A percentile compares a stretch with the other conserved stretches of the same genome.
Evolutionary conservation across 805 yeast genomes (phyloP).

Genomic region (Saccharomycopsis sp.): DNA sequence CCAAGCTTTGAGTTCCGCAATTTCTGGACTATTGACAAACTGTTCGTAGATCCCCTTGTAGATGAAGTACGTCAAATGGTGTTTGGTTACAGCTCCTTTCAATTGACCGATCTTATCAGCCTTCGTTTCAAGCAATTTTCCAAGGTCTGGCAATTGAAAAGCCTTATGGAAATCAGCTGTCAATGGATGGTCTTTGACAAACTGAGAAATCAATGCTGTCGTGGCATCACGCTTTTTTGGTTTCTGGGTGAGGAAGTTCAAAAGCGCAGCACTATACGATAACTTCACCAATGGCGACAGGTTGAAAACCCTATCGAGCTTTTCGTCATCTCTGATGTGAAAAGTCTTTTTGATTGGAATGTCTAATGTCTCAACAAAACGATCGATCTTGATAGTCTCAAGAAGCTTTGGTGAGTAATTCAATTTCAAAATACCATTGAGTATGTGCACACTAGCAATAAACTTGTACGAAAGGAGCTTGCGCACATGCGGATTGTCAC

Average conservation of each 20-base stretch:
- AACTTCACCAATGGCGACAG: conserved; percentile 6
- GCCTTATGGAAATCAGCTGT: conserved; percentile 6
- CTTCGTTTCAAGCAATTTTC: neutral
- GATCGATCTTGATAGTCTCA: neutral
- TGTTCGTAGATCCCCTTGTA: conserved; percentile 13
- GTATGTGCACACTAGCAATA: conserved; percentile 9
- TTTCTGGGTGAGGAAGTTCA: conserved; percentile 6
- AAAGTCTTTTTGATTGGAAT: conserved; percentile 9
- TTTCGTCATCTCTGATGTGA: neutral
- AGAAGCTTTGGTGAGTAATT: neutral
- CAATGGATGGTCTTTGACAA: conserved; percentile 5
- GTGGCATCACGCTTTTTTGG: conserved; percentile 6
- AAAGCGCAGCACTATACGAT: conserved; percentile 11
- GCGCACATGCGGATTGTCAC: neutral
- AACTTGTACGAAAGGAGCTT: conserved; percentile 1
- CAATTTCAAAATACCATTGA: conserved; percentile 14
- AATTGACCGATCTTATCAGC: neutral
- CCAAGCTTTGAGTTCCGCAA: neutral
- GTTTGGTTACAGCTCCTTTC: neutral
- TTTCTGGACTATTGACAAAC: conserved; percentile 3
- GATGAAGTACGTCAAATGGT: conserved; percentile 12
- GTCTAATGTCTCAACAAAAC: conserved; percentile 10
- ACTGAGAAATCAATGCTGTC: conserved; percentile 1
- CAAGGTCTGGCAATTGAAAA: conserved; percentile 5
- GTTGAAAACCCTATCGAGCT: conserved; percentile 1